These are phyloP conservation scores for Bryum argenteum DNA, from an alignment of 225 moss, liverwort and hornwort species.

Conservation along the genomic window DNA sequence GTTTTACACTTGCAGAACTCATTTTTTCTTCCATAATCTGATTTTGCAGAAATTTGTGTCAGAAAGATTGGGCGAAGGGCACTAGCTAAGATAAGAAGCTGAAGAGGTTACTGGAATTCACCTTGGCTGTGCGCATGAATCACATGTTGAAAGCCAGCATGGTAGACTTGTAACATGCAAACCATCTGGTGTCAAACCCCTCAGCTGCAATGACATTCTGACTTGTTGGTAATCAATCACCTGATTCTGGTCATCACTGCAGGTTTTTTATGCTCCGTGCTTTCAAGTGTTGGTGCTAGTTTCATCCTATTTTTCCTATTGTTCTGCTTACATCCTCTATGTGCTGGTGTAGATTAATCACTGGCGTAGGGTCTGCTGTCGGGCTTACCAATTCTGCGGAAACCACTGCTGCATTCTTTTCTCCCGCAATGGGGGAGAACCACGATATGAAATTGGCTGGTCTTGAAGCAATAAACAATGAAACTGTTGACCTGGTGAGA, in stretches of 20 bases:
- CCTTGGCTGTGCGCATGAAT: not conserved
- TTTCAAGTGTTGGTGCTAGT: not conserved
- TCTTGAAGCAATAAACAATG: conserved; percentile 50
- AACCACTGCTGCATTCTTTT: conserved; percentile 11
- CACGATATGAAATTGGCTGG: conserved; percentile 36
- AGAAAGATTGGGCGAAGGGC: conserved; percentile 3
- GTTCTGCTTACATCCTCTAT: too few species aligned
- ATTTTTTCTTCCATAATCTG: not conserved
- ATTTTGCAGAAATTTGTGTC: not conserved
- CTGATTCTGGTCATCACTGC: not conserved
- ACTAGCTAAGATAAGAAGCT: conserved; percentile 6
- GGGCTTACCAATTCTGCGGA: not conserved
- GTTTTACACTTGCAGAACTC: not conserved
- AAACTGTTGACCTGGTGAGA: conserved; percentile 55
- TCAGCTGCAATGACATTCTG: not conserved
- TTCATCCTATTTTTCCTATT: not conserved
- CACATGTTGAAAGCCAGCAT: not conserved
- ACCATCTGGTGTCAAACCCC: not conserved
- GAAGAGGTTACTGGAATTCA: not conserved
- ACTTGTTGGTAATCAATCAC: not conserved
- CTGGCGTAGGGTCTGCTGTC: conserved; percentile 15
- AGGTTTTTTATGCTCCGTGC: not conserved
- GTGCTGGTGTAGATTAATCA: not conserved
- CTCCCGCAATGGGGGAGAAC: conserved; percentile 43
- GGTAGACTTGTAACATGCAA: not conserved